Conservation (phyloP, 2,329 filamentous ascomycete genomes). For the Fusarium transvaalense region DNA sequence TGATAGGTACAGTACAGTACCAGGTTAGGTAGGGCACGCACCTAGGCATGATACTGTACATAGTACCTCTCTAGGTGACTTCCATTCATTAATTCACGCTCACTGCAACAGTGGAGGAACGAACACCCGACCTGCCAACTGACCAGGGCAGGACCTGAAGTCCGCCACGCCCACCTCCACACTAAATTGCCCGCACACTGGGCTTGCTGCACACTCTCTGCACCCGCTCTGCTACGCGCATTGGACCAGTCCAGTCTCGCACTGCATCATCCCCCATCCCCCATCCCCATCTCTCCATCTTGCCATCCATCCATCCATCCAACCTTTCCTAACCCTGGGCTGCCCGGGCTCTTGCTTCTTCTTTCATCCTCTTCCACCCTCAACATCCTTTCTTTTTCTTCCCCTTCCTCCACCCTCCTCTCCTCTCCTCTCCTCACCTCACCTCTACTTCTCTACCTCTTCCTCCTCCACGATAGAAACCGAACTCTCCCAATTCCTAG, state of each 20-base stretch:
- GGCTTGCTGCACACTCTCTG: slow-evolving; percentile 6
- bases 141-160: slow-evolving; percentile 18
- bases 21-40: neutral
- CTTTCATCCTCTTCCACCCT: slow-evolving; percentile 46
- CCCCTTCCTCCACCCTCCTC: slow-evolving; percentile 30
- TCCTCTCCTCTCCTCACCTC: slow-evolving; percentile 16
- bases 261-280: slow-evolving; percentile 45
- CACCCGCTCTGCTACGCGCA: slow-evolving; percentile 13
- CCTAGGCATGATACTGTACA: slow-evolving; percentile 6
- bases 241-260: slow-evolving; percentile 7
- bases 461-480: slow-evolving; percentile 50
- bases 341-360: slow-evolving; percentile 31
- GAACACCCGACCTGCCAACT: slow-evolving; percentile 29
- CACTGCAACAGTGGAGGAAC: slow-evolving; percentile 37
- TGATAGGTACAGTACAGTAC: too few relatives aligned
- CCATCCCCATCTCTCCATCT: slow-evolving; percentile 46
- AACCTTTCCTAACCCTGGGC: slow-evolving; percentile 41
- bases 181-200: slow-evolving; percentile 25
- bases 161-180: slow-evolving; percentile 47
- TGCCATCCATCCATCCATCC: slow-evolving; percentile 43
- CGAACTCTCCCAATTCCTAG: slow-evolving; percentile 55
- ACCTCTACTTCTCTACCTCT: slow-evolving; percentile 39
- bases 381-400: slow-evolving; percentile 42
- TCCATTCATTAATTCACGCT: slow-evolving; percentile 7
- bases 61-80: slow-evolving; percentile 4